Evolutionary conservation across 179 eudicot species (phyloP).

Genomic region (Sideroxylon spinosum): DNA sequence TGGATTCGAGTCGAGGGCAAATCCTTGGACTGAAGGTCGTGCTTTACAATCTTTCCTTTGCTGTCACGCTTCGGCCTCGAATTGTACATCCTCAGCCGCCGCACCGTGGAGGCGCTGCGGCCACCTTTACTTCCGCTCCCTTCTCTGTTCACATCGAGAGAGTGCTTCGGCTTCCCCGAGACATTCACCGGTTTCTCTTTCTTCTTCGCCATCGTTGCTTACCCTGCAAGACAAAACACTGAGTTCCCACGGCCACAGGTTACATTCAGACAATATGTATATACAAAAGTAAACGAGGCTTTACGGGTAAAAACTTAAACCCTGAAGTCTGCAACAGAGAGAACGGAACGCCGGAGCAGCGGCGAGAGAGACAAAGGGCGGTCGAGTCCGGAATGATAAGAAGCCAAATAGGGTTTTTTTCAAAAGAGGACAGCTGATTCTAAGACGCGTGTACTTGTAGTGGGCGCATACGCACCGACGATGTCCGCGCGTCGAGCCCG

Average conservation of each 20-base stretch:
- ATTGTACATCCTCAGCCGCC: constrained; percentile 91
- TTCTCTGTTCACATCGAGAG: constrained; percentile 63
- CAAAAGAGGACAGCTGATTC: background rate
- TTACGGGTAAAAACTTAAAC: too few relatives aligned
- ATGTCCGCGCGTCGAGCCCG: background rate
- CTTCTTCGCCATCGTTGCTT: constrained; percentile 60
- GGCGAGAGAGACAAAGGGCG: background rate
- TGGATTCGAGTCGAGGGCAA: constrained; percentile 80
- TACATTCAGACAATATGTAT: too few relatives aligned
- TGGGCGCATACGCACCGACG: background rate
- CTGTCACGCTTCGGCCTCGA: constrained; percentile 58
- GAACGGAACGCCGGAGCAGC: background rate
- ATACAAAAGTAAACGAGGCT: background rate
- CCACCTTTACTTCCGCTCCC: constrained; percentile 26
- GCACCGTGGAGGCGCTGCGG: constrained; percentile 79
- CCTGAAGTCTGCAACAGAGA: background rate
- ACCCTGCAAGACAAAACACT: background rate
- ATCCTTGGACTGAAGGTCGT: constrained; percentile 62
- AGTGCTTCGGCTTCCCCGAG: constrained; percentile 77
- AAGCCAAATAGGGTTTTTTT: background rate
- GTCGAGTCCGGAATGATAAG: background rate
- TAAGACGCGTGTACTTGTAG: background rate
- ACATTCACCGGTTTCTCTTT: constrained; percentile 50
- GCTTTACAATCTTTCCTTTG: constrained; percentile 46
- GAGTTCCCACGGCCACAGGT: background rate